These are phyloP conservation scores for Fusarium concolor DNA, from an alignment of 2,329 filamentous ascomycete species.

Conservation along the genomic window DNA sequence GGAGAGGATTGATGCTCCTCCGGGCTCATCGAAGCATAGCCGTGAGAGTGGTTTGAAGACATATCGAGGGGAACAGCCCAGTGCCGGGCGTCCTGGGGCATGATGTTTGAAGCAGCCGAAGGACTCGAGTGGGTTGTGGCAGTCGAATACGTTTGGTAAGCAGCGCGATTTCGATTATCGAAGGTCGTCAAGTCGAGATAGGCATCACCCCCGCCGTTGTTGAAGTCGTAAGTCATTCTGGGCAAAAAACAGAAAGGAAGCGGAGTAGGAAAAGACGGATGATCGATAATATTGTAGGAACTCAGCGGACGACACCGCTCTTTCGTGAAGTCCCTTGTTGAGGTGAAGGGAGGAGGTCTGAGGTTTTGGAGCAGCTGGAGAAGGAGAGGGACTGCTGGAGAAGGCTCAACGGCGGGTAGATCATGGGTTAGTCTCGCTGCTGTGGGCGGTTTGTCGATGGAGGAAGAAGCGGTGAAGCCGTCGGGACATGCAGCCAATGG, in stretches of 20 bases:
- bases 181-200: constrained; percentile 69
- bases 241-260: constrained; percentile 50
- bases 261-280: constrained; percentile 47
- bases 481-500: constrained; percentile 53
- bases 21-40: constrained; percentile 62
- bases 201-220: constrained; percentile 66
- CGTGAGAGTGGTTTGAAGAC: constrained; percentile 56
- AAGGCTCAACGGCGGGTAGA: constrained; percentile 42
- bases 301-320: constrained; percentile 58
- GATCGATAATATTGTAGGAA: constrained; percentile 52
- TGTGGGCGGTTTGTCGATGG: constrained; percentile 48
- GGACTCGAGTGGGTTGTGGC: constrained; percentile 50
- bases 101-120: constrained; percentile 50
- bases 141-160: constrained; percentile 49
- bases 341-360: constrained; percentile 47
- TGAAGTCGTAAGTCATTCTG: constrained; percentile 71
- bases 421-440: constrained; percentile 41
- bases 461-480: constrained; percentile 55
- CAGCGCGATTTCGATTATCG: constrained; percentile 68
- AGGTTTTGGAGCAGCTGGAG: constrained; percentile 47
- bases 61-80: constrained; percentile 68
- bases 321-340: constrained; percentile 53
- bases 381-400: constrained; percentile 45
- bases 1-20: constrained; percentile 63
- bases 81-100: constrained; percentile 52